Base-by-base conservation (phyloP, 768 basidiomycete genomes). In the Dictyophora rubrovolvata region DNA sequence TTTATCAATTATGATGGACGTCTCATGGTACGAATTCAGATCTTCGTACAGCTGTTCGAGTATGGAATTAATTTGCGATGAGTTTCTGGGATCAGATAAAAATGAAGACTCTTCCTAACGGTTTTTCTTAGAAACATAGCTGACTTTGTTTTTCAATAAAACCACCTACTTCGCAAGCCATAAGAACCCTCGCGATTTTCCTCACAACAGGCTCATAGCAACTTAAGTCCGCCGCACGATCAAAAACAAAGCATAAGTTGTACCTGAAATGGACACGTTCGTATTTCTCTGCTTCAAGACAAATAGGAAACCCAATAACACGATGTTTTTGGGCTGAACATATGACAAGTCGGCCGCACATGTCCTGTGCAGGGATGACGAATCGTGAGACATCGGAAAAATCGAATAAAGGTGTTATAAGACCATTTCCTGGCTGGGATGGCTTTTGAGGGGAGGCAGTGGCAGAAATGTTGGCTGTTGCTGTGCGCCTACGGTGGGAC, bases 41-140 rank as follows among this genome's bases (percentile, higher is more conserved):
- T 99, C 96, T 67, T 97, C 94, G 65, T 93, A 98, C 1, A 99
- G 77, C 67, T 97, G 94, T 71, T 99, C 95, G 20, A 98, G 81
- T 54, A 98, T 90, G 16, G 86, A 81, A 67, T 87, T 81, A 34
- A 93, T 80, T 20, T 68, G 67, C 37, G 79, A 74, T 1, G 85
- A 84, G 2, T 83, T 85, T 48, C 78, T 71, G 0, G 85, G 75
- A 9, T 82, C 83, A 0, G 94, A 95, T 35, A 99, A 76, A 68
- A 95, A 96, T 16, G 76, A 77, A 0, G 92, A 91, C 71, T 98
- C 94, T 77, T 93, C 83, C 90, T 93, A 62, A 23, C 23, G 5
- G 20, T 11, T 20, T 17, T 46, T 9, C n/a, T 33, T 47, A n/a
- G 28, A 56, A 61, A 34, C 6, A 55, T 42, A 16, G 7, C 20